Evolutionary conservation across 2,329 filamentous ascomycete species (phyloP), one percentile per base, ranked within the genome.

Genomic region (Pseudogymnoascus pannorum): DNA sequence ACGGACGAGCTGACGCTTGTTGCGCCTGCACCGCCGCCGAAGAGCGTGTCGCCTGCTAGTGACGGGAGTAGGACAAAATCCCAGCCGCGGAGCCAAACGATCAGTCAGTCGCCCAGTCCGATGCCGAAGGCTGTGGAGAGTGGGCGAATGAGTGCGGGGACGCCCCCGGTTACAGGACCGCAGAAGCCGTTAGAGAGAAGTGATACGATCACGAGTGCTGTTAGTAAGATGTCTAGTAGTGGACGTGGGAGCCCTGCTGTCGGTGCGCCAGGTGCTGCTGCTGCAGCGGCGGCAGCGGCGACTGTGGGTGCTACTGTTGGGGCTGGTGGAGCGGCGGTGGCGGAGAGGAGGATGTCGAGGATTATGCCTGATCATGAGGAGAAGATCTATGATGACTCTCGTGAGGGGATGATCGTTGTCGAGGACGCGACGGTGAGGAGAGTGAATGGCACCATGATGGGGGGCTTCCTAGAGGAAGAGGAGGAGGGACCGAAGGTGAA

Each of bases 291-390:
- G 4, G 38, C 38, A 11, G 38, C 38, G 38, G 18, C 38, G 18
- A 16, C 35, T 18, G 18, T 22, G 38, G 18, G 9, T 14, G 38
- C 18, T 38, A 38, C 35, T 16, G 35, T 38, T 5, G n/a, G 14
- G 7, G n/a, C 35, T 16, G 83, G 71, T 83, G 83, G 73, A 83
- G 84, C 22, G 73, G 77, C 8, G 71, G 72, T 67, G 70, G 75
- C 60, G 67, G 70, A 12, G 68, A 69, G 12, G 70, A 73, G 61
- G 66, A 69, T 7, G 67, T 69, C 59, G 29, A 51, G 44, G 44
- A 62, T 6, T 11, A 65, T 65, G 48, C 60, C 57, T 6, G 54
- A 26, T n/a, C 57, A 35, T 18, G 18, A 22, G 44, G n/a, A 59
- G 24, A 20, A 44, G 24, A 57, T 57, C 51, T 57, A 57, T n/a